Base-by-base conservation (phyloP, 2,329 filamentous ascomycete genomes). In the Exophiala dermatitidis region DNA sequence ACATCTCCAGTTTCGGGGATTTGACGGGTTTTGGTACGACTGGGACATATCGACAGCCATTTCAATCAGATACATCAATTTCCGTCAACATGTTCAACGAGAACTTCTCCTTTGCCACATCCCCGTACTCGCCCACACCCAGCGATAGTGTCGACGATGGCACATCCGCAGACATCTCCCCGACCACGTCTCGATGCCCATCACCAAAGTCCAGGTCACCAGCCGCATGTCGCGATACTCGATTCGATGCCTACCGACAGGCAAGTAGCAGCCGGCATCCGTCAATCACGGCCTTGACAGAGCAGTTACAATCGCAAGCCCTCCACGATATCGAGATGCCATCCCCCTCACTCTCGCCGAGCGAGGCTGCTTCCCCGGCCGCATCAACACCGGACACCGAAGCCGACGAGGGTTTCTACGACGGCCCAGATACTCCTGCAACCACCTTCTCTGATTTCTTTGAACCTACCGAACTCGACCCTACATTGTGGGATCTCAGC, bases 391-490 rank as follows among this genome's bases (percentile, higher is more conserved):
- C 46, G 26, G 55, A 55, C 19, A 53, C 48, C 12, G 60, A 62
- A 32, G 53, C 50, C 29, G 59, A 63, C 51, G 61, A 63, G 46
- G 59, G 61, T 28, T 63, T 58, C 33, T 62, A 56, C 31, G 61
- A 63, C 48, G 60, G 60, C 6, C 58, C 58, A 8, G 55, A 60
- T 26, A 62, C 60, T 19, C 61, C 61, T 9, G 46, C 45, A 5
- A 60, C 61, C n/a, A 52, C 49, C 3, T 37, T 52, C 2, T 60
- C 60, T 3, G 59, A 61, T 30, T 52, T 41, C 10, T 60, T 46
- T 41, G 57, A 56, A 3, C 46, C 46, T 6, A 36, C 19, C 38
- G 60, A 62, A n/a, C 48, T 62, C 38, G 61, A 63, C 48, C 61
- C 61, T 30, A 48, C 61, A 2, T 43, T 60, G 1, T 63, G 59